Conservation (phyloP, 768 basidiomycete genomes). For the Mycena albidolilacea region DNA sequence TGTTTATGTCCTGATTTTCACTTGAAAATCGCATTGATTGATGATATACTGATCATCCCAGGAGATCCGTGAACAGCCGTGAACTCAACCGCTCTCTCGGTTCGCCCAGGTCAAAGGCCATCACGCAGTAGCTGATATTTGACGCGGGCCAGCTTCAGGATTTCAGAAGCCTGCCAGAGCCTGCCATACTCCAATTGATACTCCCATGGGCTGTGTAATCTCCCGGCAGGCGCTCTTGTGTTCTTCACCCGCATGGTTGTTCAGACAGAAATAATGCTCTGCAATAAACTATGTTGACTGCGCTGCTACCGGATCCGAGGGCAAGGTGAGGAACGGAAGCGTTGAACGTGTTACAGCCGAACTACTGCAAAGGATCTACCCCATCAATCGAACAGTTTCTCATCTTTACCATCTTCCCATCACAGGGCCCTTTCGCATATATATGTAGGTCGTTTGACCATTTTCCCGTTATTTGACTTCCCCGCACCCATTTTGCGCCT, state of each 20-base stretch:
- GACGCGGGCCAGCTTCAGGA: not conserved
- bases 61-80: no score
- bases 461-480: not conserved
- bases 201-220: not conserved
- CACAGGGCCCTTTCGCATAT: not conserved
- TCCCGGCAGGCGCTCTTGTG: not conserved
- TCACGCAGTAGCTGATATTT: constrained; percentile 13
- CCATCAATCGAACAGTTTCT: not conserved
- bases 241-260: no score
- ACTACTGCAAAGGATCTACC: not conserved
- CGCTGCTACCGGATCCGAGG: no score
- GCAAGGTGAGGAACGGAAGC: not conserved
- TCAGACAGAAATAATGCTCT: no score
- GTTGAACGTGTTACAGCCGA: not conserved
- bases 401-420: not conserved
- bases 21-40: no score
- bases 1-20: no score
- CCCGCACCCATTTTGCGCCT: not conserved
- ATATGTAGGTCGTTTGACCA: not conserved
- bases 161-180: not conserved
- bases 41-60: no score
- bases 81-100: no score
- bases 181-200: not conserved
- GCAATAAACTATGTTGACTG: no score
- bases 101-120: not conserved